Conservation (phyloP, 495 filamentous ascomycete species). For the Lichina pygmaea region DNA sequence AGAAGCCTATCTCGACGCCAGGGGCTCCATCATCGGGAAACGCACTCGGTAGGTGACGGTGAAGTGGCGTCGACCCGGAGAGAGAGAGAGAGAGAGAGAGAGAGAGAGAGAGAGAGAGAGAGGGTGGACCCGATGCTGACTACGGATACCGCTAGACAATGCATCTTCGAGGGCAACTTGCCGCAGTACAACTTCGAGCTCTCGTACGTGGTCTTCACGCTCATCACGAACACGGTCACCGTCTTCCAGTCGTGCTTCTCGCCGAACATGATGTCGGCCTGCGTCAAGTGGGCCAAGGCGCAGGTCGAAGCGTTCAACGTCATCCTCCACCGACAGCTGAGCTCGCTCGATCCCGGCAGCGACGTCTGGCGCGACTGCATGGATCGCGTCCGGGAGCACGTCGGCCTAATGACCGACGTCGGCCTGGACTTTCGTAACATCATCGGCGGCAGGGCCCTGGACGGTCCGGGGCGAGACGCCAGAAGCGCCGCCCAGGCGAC, state of each 20-base stretch:
- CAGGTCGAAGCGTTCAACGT: conserved; percentile 74
- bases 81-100: no score
- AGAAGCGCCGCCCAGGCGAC: no score
- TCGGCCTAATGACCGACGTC: conserved; percentile 51
- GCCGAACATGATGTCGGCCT: conserved; percentile 59
- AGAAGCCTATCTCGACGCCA: conserved; percentile 59
- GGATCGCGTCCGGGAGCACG: conserved; percentile 56
- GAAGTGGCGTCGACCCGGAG: background rate
- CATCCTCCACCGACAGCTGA: conserved; percentile 56
- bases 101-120: no score
- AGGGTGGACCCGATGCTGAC: background rate
- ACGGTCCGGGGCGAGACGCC: no score
- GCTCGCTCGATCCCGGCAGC: conserved; percentile 40
- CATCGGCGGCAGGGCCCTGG: conserved; percentile 11
- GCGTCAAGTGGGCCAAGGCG: conserved; percentile 89
- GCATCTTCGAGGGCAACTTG: conserved; percentile 79
- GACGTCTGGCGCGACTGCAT: conserved; percentile 62
- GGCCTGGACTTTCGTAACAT: conserved; percentile 74
- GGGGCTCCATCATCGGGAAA: conserved; percentile 47
- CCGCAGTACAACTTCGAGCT: conserved; percentile 82
- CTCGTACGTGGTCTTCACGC: conserved; percentile 86
- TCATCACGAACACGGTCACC: conserved; percentile 71
- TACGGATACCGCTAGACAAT: conserved; percentile 28
- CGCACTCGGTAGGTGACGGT: conserved; percentile 39
- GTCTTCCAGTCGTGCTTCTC: conserved; percentile 82